A percentile compares a stretch with the other conserved stretches of the same genome.
Conservation (phyloP, 495 filamentous ascomycete genomes). For the Tuber microsphaerosporum region DNA sequence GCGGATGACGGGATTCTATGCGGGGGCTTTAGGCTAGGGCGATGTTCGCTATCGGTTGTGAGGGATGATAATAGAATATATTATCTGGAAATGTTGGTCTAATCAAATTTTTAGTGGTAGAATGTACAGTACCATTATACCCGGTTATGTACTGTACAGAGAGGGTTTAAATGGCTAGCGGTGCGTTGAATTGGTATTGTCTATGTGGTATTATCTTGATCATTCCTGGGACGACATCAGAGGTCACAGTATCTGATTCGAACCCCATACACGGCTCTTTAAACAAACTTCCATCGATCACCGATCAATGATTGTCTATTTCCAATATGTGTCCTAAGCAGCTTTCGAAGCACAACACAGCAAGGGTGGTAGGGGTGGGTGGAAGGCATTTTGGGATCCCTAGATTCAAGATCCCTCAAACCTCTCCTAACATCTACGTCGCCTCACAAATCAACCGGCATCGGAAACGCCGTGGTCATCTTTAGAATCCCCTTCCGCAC, state of each 20-base stretch:
- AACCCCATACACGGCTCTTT: background rate
- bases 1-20: background rate
- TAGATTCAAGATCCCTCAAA: background rate
- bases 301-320: background rate
- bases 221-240: background rate
- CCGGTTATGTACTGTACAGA: background rate
- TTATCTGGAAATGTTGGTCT: background rate
- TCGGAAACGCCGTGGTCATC: no score
- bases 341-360: background rate
- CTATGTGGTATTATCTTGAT: background rate
- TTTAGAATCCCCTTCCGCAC: no score
- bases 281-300: background rate
- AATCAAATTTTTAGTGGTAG: background rate
- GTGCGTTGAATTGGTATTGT: background rate
- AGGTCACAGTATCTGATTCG: background rate
- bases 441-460: background rate
- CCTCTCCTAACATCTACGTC: background rate
- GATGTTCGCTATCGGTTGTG: background rate
- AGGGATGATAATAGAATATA: background rate
- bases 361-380: background rate
- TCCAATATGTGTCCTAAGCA: background rate
- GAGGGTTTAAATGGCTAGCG: background rate
- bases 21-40: background rate
- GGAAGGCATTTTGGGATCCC: background rate
- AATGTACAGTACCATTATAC: background rate